Evolutionary conservation across 768 basidiomycete genomes (phyloP).

Genomic region (Xerocomellus dryophilus): DNA sequence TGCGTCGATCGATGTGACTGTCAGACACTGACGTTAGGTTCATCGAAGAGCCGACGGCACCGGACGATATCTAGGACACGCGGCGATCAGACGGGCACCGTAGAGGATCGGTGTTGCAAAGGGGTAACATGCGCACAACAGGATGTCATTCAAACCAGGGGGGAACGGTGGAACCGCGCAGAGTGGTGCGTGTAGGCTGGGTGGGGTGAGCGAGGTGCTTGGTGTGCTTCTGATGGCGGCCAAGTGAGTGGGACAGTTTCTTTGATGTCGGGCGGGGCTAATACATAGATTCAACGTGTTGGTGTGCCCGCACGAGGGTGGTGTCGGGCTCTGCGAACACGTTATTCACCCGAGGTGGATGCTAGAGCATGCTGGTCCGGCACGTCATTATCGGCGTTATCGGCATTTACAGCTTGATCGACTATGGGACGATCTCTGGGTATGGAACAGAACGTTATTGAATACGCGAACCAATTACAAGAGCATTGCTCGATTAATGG

Average conservation of each 20-base stretch:
- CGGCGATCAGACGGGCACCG: conserved; percentile 72
- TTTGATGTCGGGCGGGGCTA: not conserved
- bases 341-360: conserved; percentile 75
- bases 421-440: conserved; percentile 65
- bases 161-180: conserved; percentile 89
- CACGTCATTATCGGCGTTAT: conserved; percentile 12
- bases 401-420: conserved; percentile 62
- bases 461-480: conserved; percentile 83
- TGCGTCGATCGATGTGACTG: not conserved
- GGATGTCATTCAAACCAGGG: conserved; percentile 93
- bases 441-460: conserved; percentile 90
- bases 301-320: conserved; percentile 90
- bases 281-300: conserved; percentile 71
- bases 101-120: conserved; percentile 88
- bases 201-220: conserved; percentile 87
- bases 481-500: conserved; percentile 87
- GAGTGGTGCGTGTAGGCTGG: conserved; percentile 84
- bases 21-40: conserved; percentile 46
- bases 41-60: conserved; percentile 92
- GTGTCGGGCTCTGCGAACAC: conserved; percentile 91
- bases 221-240: conserved; percentile 87
- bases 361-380: not conserved
- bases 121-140: conserved; percentile 92
- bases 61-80: conserved; percentile 89
- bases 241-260: conserved; percentile 47